Percentiles rank a stretch among this genome's conserved stretches.
phyloP scores from a whole-genome alignment of 2,329 filamentous ascomycete species.

The Furcasterigmium sp. region DNA sequence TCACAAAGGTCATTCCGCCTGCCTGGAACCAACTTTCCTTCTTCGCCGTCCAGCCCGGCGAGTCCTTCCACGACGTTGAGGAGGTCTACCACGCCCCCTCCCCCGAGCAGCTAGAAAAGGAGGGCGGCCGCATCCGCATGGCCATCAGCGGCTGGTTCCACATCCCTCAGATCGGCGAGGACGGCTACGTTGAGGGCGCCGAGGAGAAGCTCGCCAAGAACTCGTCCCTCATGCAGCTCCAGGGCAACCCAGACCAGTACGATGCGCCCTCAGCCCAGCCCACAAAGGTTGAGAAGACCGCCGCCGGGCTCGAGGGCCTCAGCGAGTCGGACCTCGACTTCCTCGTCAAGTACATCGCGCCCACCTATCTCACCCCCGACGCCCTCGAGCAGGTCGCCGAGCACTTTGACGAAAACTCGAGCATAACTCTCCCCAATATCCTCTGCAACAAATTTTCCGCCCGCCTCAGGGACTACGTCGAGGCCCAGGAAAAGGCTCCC shows the following conservation, averaged over 20 bases:
- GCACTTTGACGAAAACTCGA: slow-evolving; percentile 77
- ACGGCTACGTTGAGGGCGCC: slow-evolving; percentile 81
- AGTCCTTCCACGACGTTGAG: slow-evolving; percentile 98
- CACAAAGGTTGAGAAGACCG: slow-evolving; percentile 28
- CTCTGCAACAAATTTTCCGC: slow-evolving; percentile 72
- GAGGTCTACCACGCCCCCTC: slow-evolving; percentile 78
- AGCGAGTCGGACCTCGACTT: slow-evolving; percentile 82
- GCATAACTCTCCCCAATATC: slow-evolving; percentile 75
- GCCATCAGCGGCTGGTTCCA: slow-evolving; percentile 99
- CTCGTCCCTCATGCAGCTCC: slow-evolving; percentile 87
- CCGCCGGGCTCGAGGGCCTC: slow-evolving; percentile 31
- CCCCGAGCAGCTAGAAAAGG: slow-evolving; percentile 55
- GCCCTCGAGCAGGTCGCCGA: slow-evolving; percentile 77
- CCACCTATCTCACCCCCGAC: slow-evolving; percentile 87
- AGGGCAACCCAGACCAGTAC: slow-evolving; percentile 85
- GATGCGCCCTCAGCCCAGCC: slow-evolving; percentile 69
- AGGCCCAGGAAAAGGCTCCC: slow-evolving; percentile 51
- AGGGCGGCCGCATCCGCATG: slow-evolving; percentile 82
- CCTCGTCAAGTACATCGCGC: slow-evolving; percentile 82
- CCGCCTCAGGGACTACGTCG: slow-evolving; percentile 66
- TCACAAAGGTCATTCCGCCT: slow-evolving; percentile 78
- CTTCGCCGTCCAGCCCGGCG: slow-evolving; percentile 96
- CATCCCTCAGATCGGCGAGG: slow-evolving; percentile 90
- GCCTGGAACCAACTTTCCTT: slow-evolving; percentile 98
- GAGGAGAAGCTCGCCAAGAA: slow-evolving; percentile 85